These are phyloP conservation scores for Boletus reticulatus DNA, from an alignment of 768 basidiomycete species.

Conservation along the genomic window DNA sequence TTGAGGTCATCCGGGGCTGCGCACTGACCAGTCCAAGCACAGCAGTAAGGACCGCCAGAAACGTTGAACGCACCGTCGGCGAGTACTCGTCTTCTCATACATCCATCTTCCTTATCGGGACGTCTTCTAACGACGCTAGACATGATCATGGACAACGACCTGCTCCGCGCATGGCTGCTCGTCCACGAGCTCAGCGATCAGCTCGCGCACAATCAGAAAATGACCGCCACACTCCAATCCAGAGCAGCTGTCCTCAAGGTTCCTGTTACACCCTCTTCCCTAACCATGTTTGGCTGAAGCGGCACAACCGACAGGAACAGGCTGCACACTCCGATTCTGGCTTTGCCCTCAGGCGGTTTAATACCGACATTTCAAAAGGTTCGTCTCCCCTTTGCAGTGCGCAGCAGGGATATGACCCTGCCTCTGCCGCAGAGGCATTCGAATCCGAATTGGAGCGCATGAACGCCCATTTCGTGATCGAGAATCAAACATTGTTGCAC, in stretches of 20 bases:
- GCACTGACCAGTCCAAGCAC: neutral
- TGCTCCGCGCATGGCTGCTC: constrained; percentile 74
- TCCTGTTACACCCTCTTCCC: constrained; percentile 28
- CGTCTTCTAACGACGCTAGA: neutral
- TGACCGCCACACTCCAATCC: constrained; percentile 62
- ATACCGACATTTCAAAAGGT: constrained; percentile 87
- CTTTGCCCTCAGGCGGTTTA: constrained; percentile 78
- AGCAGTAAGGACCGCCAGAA: neutral
- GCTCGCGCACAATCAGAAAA: constrained; percentile 76
- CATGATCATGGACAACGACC: constrained; percentile 63
- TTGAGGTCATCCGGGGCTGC: no score
- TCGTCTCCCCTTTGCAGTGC: constrained; percentile 9
- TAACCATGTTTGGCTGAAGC: constrained; percentile 9
- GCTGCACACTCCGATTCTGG: constrained; percentile 70
- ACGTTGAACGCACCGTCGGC: neutral
- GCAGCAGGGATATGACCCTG: constrained; percentile 13
- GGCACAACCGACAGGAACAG: constrained; percentile 52
- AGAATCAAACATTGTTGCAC: constrained; percentile 88
- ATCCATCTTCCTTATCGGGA: constrained; percentile 7
- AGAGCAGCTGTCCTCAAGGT: constrained; percentile 79
- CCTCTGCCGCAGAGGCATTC: constrained; percentile 66
- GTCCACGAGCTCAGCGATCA: constrained; percentile 82
- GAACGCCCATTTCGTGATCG: constrained; percentile 87
- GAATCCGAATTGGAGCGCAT: constrained; percentile 88
- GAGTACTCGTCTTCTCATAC: constrained; percentile 6